Conservation (phyloP, 2,329 filamentous ascomycete genomes). For the Nemania abortiva region DNA sequence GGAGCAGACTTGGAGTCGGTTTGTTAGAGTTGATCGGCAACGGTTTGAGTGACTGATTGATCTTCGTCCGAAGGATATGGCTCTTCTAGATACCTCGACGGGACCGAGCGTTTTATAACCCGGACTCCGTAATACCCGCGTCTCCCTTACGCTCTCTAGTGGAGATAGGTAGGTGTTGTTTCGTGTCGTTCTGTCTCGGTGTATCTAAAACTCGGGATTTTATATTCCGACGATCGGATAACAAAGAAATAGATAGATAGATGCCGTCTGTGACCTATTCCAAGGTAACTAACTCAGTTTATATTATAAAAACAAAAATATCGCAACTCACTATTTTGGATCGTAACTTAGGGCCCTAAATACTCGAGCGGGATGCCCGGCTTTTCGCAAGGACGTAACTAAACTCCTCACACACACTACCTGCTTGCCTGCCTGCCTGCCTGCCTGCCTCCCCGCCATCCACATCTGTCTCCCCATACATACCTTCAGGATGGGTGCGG, state of each 20-base stretch:
- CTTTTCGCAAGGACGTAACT: neutral
- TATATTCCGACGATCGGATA: neutral
- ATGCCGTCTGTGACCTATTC: neutral
- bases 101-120: neutral
- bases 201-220: neutral
- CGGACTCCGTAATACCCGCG: neutral
- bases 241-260: neutral
- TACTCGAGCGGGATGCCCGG: conserved; percentile 15
- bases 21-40: neutral
- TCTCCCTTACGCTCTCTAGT: neutral
- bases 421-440: neutral
- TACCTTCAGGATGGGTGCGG: conserved; percentile 20
- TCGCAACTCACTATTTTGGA: neutral
- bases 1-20: neutral
- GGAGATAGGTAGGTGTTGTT: neutral
- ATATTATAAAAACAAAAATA: neutral
- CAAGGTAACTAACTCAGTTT: neutral
- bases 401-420: conserved; percentile 10
- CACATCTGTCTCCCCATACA: conserved; percentile 20
- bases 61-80: neutral
- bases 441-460: neutral
- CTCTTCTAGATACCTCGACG: too few species aligned
- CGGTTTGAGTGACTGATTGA: neutral
- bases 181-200: neutral
- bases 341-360: neutral